These are phyloP conservation scores for Articulospora tetracladia DNA, from an alignment of 495 filamentous ascomycete species.

Conservation along the genomic window DNA sequence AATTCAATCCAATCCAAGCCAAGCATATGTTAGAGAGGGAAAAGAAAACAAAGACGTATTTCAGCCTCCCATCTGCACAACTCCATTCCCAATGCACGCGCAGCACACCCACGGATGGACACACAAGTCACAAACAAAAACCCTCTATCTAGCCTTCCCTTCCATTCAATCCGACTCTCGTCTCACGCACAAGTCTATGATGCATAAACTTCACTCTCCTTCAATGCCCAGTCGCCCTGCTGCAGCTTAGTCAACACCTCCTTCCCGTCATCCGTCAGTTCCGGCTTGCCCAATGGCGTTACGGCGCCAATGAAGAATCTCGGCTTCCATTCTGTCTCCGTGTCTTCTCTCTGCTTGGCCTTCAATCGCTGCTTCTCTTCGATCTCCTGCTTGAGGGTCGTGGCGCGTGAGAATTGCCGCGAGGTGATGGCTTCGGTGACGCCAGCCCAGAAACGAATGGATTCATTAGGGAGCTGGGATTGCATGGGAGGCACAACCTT, in stretches of 20 bases:
- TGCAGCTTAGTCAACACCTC: constrained; percentile 67
- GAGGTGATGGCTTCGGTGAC: constrained; percentile 84
- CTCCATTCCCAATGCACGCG: not conserved
- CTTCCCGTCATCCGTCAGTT: constrained; percentile 73
- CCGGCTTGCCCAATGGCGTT: constrained; percentile 71
- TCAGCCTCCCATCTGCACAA: not conserved
- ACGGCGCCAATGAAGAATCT: constrained; percentile 79
- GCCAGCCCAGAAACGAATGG: constrained; percentile 77
- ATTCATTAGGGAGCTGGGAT: constrained; percentile 83
- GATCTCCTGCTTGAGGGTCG: constrained; percentile 81
- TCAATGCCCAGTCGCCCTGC: constrained; percentile 51
- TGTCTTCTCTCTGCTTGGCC: constrained; percentile 69
- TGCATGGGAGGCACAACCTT: constrained; percentile 76
- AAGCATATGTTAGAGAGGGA: not conserved
- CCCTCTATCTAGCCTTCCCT: not conserved
- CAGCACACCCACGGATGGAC: too few species aligned
- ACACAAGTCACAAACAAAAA: not conserved
- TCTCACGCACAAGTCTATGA: not conserved
- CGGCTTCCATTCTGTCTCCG: constrained; percentile 71
- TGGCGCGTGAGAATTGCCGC: constrained; percentile 82
- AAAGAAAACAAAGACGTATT: not conserved
- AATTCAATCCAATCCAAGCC: not conserved
- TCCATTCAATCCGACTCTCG: too few species aligned
- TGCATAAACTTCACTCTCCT: constrained; percentile 9
- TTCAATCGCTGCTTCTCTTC: constrained; percentile 86